Evolutionary conservation across 306 rosid genomes (phyloP).

Genomic region (Glycine tomentella): DNA sequence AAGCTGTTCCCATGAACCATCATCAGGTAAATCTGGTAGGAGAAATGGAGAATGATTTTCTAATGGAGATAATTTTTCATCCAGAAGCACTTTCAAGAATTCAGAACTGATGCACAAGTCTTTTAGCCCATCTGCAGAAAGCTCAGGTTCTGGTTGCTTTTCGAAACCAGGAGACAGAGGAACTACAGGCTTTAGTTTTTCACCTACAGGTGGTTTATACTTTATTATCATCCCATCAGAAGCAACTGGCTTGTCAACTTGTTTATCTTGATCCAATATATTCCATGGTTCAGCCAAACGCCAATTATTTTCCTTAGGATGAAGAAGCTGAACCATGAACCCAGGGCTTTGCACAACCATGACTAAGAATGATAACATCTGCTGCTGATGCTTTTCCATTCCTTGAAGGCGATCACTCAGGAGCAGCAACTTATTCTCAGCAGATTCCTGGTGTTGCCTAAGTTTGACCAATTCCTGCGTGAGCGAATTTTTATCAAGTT

Average conservation of each 20-base stretch:
- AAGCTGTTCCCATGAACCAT: constrained; percentile 75
- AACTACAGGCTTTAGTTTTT: constrained; percentile 50
- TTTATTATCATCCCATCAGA: constrained; percentile 69
- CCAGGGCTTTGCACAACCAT: constrained; percentile 96
- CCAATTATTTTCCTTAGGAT: constrained; percentile 90
- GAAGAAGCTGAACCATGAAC: constrained; percentile 75
- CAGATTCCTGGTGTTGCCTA: constrained; percentile 80
- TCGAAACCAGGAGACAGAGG: constrained; percentile 46
- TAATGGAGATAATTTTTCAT: constrained; percentile 66
- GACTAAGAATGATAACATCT: constrained; percentile 92
- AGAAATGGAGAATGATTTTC: constrained; percentile 67
- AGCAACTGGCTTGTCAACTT: constrained; percentile 52
- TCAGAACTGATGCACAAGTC: constrained; percentile 74
- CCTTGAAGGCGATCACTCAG: constrained; percentile 77
- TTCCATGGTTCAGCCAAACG: constrained; percentile 61
- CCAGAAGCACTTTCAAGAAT: constrained; percentile 80
- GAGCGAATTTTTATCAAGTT: constrained; percentile 69
- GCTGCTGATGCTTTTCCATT: constrained; percentile 95
- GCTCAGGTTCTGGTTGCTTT: constrained; percentile 54
- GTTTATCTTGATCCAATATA: constrained; percentile 55
- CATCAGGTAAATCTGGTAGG: constrained; percentile 72
- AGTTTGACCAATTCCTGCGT: constrained; percentile 84
- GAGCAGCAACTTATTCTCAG: constrained; percentile 68
- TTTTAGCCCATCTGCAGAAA: constrained; percentile 59
- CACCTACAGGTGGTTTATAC: constrained; percentile 70